Evolutionary conservation across 2,329 filamentous ascomycete genomes (phyloP), one percentile per base, ranked within the genome.

Genomic region (Hysterium pulicare): DNA sequence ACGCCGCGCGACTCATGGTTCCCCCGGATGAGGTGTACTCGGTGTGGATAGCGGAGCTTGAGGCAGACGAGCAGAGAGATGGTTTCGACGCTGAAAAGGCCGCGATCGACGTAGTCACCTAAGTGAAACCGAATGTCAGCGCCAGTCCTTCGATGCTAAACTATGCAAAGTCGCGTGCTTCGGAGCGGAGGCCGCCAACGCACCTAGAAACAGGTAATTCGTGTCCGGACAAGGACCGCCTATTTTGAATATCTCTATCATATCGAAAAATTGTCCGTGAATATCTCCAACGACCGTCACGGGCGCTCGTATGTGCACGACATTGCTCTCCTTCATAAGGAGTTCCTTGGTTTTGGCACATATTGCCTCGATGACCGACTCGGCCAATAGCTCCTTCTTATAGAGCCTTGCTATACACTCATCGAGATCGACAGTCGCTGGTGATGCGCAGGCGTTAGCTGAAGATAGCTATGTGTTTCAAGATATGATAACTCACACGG

Each of bases 311-410:
- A 98, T 94, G 68, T 98, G 93, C 47, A 98, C 93, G 49, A 98
- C 93, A 71, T 98, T 98, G 79, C 91, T 97, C 81, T 98, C 93
- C 66, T 94, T 91, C 93, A 98, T 98, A 56, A 98, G 79, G 57
- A 98, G 78, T 75, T 98, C 93, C 67, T 98, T 98, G 17, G 94
- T 93, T 70, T 98, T 98, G 69, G 93, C 90, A 74, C 93, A 98
- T 82, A 98, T 91, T 61, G 93, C 93, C 74, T 98, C 93, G 70
- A 98, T 91, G 54, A 98, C 90, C 32, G 91, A 95, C 71, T 98
- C 93, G 59, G 93, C 90, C 45, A 98, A 82, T 46, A 98, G 81
- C 69, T 97, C 93, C 68, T 95, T 96, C 66, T 93, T 91, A 73
- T 97, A 97, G 41, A 98, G 81, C 55, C 91, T 86, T 66, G 88